Evolutionary conservation across 73 alveolate genomes (phyloP).

Genomic region (Paramecium biaurelia): DNA sequence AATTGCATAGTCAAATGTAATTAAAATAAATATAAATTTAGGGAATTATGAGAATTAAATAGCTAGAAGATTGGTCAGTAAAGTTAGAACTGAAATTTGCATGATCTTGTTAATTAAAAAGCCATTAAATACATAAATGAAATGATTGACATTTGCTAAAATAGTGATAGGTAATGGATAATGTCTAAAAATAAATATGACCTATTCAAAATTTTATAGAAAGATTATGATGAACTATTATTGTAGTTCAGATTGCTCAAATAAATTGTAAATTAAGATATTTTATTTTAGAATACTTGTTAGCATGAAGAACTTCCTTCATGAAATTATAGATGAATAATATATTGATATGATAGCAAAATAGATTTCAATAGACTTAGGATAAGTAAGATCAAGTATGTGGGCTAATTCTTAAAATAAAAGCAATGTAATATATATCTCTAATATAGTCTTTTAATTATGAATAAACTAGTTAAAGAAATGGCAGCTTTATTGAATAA

Average conservation of each 20-base stretch:
- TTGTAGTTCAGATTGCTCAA: neutral
- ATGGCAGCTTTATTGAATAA: constrained; percentile 14
- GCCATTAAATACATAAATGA: constrained; percentile 10
- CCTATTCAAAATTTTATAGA: neutral
- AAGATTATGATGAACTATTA: neutral
- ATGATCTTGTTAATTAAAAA: neutral
- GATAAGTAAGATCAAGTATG: constrained; percentile 22
- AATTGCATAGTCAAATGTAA: neutral
- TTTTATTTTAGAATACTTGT: neutral
- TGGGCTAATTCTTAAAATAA: neutral
- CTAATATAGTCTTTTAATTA: constrained; percentile 1
- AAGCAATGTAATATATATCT: neutral
- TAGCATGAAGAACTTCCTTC: neutral
- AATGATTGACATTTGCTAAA: constrained; percentile 32
- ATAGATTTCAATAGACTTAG: constrained; percentile 7
- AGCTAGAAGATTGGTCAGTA: neutral
- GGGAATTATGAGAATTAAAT: constrained; percentile 5
- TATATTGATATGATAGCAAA: constrained; percentile 39
- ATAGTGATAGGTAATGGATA: neutral
- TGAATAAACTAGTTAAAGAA: constrained; percentile 32
- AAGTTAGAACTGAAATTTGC: constrained; percentile 24
- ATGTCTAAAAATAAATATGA: constrained; percentile 21
- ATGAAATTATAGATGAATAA: constrained; percentile 21
- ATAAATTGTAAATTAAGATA: neutral
- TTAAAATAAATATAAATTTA: neutral